Conservation (phyloP, 805 yeast genomes). For the Suhomyces sp. region DNA sequence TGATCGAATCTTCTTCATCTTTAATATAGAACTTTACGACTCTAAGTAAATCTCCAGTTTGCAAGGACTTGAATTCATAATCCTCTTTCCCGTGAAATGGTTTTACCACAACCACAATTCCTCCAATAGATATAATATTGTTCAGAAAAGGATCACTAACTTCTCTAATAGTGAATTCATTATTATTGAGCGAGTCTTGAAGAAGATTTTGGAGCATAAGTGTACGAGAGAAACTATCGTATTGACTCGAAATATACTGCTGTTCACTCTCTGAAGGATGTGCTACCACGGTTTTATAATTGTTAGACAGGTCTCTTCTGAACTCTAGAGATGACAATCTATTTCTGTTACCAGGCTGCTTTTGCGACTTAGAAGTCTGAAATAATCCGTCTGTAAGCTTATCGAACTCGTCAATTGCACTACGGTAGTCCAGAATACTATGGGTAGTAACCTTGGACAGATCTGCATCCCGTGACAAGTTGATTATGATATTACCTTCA, state of each 20-base stretch:
- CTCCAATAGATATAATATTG: constrained; percentile 21
- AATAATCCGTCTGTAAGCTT: constrained; percentile 10
- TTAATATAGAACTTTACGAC: constrained; percentile 25
- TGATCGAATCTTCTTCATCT: constrained; percentile 5
- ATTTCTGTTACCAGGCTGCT: too few relatives aligned
- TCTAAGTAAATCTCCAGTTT: constrained; percentile 32
- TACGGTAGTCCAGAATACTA: constrained; percentile 9
- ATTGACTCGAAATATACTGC: constrained; percentile 15
- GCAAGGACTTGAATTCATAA: constrained; percentile 22
- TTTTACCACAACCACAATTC: constrained; percentile 32
- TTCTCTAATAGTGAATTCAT: constrained; percentile 16
- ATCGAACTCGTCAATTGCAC: constrained; percentile 17
- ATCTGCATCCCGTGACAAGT: too few relatives aligned
- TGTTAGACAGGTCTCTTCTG: constrained; percentile 7
- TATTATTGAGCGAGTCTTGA: constrained; percentile 14
- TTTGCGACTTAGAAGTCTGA: too few relatives aligned
- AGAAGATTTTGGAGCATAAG: constrained; percentile 25
- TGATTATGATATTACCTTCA: too few relatives aligned
- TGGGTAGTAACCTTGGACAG: too few relatives aligned
- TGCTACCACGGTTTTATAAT: constrained; percentile 12
- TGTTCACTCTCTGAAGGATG: constrained; percentile 15
- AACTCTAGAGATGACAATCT: too few relatives aligned
- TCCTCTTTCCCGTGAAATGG: constrained; percentile 21
- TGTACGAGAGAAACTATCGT: constrained; percentile 28
- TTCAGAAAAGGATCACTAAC: constrained; percentile 33